These are phyloP conservation scores for Tylopilus vinaceipallidus DNA, from an alignment of 768 basidiomycete species.

Conservation along the genomic window DNA sequence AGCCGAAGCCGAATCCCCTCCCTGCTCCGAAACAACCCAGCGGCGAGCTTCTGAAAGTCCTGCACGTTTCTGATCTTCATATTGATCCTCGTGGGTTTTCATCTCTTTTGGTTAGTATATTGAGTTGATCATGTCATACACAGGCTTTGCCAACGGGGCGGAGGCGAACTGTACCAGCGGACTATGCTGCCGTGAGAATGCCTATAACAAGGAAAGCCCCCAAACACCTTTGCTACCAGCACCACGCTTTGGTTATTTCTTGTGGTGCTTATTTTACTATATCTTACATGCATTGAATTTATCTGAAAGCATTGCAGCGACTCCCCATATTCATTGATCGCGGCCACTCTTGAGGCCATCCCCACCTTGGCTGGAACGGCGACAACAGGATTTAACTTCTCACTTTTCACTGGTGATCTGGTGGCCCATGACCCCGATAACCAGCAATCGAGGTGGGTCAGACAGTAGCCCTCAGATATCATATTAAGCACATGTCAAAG, in stretches of 20 bases:
- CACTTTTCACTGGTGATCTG: slow-evolving; percentile 71
- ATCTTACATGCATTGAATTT: background rate
- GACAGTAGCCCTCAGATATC: background rate
- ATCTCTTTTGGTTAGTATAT: background rate
- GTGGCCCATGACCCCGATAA: slow-evolving; percentile 69
- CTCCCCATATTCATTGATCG: slow-evolving; percentile 56
- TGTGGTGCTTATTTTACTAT: slow-evolving; percentile 40
- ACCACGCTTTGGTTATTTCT: slow-evolving; percentile 64
- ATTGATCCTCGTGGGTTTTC: slow-evolving; percentile 59
- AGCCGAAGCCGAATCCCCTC: slow-evolving; percentile 70
- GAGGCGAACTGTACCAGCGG: slow-evolving; percentile 72
- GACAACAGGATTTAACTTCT: slow-evolving; percentile 59
- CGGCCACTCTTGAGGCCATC: slow-evolving; percentile 64
- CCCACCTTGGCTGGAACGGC: slow-evolving; percentile 63
- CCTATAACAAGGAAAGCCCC: slow-evolving; percentile 48
- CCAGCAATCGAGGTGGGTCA: slow-evolving; percentile 54
- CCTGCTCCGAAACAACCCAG: slow-evolving; percentile 57
- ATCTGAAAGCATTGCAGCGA: slow-evolving; percentile 41
- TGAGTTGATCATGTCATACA: background rate
- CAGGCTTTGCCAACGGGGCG: slow-evolving; percentile 66
- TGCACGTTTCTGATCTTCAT: slow-evolving; percentile 79
- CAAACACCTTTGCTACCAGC: slow-evolving; percentile 54
- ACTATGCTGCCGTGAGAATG: slow-evolving; percentile 62
- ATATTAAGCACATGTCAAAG: slow-evolving; percentile 30
- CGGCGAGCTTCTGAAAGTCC: slow-evolving; percentile 64